A percentile compares a stretch with the other conserved stretches of the same genome.
These are phyloP conservation scores for Curvularia spicifera DNA, from an alignment of 2,329 filamentous ascomycete genomes.

Conservation along the genomic window DNA sequence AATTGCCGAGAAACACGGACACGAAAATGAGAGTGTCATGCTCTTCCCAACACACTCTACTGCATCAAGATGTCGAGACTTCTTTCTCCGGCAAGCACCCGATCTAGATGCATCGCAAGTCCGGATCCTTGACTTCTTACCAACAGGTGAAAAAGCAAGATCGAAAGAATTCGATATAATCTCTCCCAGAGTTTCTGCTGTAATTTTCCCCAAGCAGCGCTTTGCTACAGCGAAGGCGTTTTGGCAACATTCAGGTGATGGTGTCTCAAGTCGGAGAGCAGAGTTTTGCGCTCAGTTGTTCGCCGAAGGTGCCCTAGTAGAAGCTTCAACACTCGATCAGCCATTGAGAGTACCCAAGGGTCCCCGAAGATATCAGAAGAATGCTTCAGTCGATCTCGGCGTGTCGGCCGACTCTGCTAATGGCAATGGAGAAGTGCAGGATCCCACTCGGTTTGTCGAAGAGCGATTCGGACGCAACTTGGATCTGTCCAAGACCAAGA, in stretches of 20 bases:
- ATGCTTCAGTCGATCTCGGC: slow-evolving; percentile 58
- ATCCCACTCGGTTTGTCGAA: slow-evolving; percentile 84
- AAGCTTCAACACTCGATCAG: slow-evolving; percentile 51
- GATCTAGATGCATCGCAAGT: slow-evolving; percentile 59
- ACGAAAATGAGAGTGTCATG: slow-evolving; percentile 71
- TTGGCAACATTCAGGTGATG: slow-evolving; percentile 96
- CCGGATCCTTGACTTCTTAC: slow-evolving; percentile 66
- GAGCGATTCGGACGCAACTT: slow-evolving; percentile 94
- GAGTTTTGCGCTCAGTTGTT: slow-evolving; percentile 85
- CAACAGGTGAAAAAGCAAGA: slow-evolving; percentile 63
- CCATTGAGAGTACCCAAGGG: slow-evolving; percentile 65
- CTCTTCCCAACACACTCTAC: slow-evolving; percentile 77
- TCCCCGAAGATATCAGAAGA: slow-evolving; percentile 79
- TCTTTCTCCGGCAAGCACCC: slow-evolving; percentile 68
- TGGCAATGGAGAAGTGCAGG: slow-evolving; percentile 58
- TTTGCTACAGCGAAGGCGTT: slow-evolving; percentile 86
- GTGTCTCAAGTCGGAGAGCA: slow-evolving; percentile 86
- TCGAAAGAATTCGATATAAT: slow-evolving; percentile 56
- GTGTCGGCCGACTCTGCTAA: slow-evolving; percentile 22
- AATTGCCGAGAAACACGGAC: slow-evolving; percentile 70
- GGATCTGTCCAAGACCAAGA: slow-evolving; percentile 75
- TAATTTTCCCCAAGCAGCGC: slow-evolving; percentile 72
- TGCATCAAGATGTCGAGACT: slow-evolving; percentile 76
- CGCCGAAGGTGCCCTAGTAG: slow-evolving; percentile 69
- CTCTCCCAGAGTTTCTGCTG: slow-evolving; percentile 56